Evolutionary conservation across 345 rosid species (phyloP).

Genomic region (Sisymbrium altissimum): DNA sequence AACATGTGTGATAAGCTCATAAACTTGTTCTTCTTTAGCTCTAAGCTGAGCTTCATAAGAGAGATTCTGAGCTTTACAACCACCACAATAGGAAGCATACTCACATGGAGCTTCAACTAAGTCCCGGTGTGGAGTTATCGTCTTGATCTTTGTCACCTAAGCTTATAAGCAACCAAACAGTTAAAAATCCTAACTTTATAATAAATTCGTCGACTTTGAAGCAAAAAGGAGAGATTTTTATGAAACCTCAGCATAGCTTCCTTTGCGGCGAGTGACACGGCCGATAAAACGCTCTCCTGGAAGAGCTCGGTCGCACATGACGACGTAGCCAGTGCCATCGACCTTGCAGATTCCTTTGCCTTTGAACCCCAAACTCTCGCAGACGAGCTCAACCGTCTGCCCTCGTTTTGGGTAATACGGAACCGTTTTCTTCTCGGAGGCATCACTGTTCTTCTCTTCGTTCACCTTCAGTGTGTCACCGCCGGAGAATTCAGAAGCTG

Average conservation of each 20-base stretch:
- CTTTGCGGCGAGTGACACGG: constrained; percentile 76
- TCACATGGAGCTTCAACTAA: constrained; percentile 87
- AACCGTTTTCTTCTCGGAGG: constrained; percentile 16
- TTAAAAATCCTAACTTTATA: constrained; percentile 7
- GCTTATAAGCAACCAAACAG: not conserved
- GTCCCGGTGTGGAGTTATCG: constrained; percentile 69
- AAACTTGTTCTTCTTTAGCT: constrained; percentile 84
- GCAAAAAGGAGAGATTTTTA: not conserved
- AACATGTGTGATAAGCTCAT: constrained; percentile 57
- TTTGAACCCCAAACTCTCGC: constrained; percentile 86
- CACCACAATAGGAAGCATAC: constrained; percentile 80
- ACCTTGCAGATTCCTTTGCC: constrained; percentile 86
- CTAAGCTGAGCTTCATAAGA: constrained; percentile 77
- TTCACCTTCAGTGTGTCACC: constrained; percentile 7
- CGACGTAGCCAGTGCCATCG: constrained; percentile 73
- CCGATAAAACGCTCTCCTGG: constrained; percentile 93
- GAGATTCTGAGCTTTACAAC: constrained; percentile 84
- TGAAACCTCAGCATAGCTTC: constrained; percentile 77
- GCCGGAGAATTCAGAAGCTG: constrained; percentile 27
- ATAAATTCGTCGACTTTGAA: not conserved
- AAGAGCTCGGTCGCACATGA: constrained; percentile 84
- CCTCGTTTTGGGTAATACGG: constrained; percentile 76
- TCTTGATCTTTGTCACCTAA: constrained; percentile 70
- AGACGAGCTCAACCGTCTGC: constrained; percentile 73
- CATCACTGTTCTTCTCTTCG: constrained; percentile 10